Conservation (phyloP, 1,139 yeast genomes). For the Yamadazyma friedrichii region DNA sequence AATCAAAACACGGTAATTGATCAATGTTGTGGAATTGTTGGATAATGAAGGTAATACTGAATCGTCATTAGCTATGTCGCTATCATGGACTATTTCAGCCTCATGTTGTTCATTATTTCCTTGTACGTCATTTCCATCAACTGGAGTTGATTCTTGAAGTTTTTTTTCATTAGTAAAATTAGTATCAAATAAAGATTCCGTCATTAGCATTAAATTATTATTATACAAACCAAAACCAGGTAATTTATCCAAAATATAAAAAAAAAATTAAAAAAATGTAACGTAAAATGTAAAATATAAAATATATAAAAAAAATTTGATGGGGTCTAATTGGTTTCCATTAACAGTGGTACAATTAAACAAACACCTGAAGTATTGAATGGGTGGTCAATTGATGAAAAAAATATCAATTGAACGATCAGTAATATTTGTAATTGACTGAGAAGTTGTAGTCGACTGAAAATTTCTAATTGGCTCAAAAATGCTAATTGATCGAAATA, state of each 20-base stretch:
- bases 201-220: constrained; percentile 21
- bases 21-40: constrained; percentile 36
- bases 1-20: constrained; percentile 67
- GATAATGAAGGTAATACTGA: constrained; percentile 20
- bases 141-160: background rate
- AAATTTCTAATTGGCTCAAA: too few relatives aligned
- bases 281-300: background rate
- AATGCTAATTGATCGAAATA: too few relatives aligned
- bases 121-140: background rate
- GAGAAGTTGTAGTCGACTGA: too few relatives aligned
- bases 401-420: too few relatives aligned
- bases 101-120: background rate
- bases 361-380: too few relatives aligned
- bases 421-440: too few relatives aligned
- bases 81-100: background rate
- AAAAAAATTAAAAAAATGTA: constrained; percentile 2
- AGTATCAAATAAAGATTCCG: constrained; percentile 44
- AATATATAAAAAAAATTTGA: constrained; percentile 1
- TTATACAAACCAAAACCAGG: constrained; percentile 5
- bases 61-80: background rate
- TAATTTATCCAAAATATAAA: background rate
- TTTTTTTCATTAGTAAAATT: constrained; percentile 22
- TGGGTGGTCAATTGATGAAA: too few relatives aligned
- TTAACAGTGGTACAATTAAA: too few relatives aligned
- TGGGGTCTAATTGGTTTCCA: too few relatives aligned